A percentile compares a stretch with the other conserved stretches of the same genome.
Evolutionary conservation across 106 monocot genomes (phyloP).

Genomic region (Iris macrosiphon): DNA sequence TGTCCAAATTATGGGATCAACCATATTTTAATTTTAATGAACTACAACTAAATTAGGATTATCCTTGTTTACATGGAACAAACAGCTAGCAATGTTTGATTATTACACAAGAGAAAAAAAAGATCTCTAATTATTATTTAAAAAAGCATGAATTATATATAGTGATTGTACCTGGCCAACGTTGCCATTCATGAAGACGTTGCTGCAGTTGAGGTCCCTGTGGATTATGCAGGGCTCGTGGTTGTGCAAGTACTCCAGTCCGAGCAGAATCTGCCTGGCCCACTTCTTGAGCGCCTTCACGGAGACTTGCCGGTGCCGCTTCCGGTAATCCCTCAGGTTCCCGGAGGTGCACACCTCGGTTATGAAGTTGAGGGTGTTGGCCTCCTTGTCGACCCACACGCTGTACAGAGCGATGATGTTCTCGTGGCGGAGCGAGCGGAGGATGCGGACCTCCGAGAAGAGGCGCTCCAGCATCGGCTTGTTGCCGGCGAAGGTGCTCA

Average conservation of each 20-base stretch:
- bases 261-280: constrained; percentile 65
- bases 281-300: constrained; percentile 82
- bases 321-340: constrained; percentile 57
- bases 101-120: no score
- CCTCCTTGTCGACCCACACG: constrained; percentile 15
- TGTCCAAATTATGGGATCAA: no score
- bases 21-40: no score
- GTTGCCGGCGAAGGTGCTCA: constrained; percentile 29
- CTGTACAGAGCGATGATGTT: constrained; percentile 62
- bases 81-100: no score
- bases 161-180: constrained; percentile 47
- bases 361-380: constrained; percentile 70
- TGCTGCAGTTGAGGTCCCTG: constrained; percentile 88
- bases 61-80: no score
- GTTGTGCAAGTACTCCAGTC: constrained; percentile 68
- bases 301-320: constrained; percentile 59
- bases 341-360: constrained; percentile 93
- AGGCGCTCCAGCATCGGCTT: constrained; percentile 31
- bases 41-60: no score
- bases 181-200: constrained; percentile 88
- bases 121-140: no score
- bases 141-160: no score
- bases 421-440: constrained; percentile 48
- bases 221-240: constrained; percentile 91
- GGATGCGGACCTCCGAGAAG: constrained; percentile 61